These are phyloP conservation scores for Ceratobasidium papillatum DNA, from an alignment of 1,284 basidiomycete genomes.

Conservation along the genomic window DNA sequence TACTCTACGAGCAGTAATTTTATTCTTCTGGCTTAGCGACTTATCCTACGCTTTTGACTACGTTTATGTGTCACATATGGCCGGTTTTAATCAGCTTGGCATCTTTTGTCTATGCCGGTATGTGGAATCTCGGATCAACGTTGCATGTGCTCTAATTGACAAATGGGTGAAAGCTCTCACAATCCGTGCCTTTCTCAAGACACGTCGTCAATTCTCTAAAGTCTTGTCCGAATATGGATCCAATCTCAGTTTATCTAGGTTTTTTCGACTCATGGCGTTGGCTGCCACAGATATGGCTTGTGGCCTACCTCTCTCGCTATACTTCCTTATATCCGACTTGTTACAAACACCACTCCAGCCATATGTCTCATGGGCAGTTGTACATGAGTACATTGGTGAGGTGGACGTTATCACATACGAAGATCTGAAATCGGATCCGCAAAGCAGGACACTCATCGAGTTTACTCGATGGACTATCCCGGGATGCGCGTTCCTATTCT, in stretches of 20 bases:
- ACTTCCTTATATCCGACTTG: background rate
- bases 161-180: conserved; percentile 4
- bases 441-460: background rate
- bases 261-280: conserved; percentile 31
- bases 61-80: background rate
- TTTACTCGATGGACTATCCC: conserved; percentile 39
- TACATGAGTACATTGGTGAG: conserved; percentile 53
- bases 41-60: background rate
- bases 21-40: background rate
- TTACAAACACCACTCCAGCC: conserved; percentile 49
- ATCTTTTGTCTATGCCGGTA: conserved; percentile 26
- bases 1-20: background rate
- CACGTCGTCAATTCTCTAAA: conserved; percentile 35
- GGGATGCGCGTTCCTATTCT: conserved; percentile 35
- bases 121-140: background rate
- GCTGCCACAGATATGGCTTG: conserved; percentile 16
- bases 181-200: conserved; percentile 34
- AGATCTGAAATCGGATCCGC: background rate
- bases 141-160: background rate
- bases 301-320: conserved; percentile 7
- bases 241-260: conserved; percentile 5
- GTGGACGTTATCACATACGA: background rate
- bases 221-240: conserved; percentile 1
- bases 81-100: background rate
- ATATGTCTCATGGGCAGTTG: conserved; percentile 62